Base-by-base conservation (phyloP, 768 basidiomycete species). In the Phanerodontia chrysosporium region DNA sequence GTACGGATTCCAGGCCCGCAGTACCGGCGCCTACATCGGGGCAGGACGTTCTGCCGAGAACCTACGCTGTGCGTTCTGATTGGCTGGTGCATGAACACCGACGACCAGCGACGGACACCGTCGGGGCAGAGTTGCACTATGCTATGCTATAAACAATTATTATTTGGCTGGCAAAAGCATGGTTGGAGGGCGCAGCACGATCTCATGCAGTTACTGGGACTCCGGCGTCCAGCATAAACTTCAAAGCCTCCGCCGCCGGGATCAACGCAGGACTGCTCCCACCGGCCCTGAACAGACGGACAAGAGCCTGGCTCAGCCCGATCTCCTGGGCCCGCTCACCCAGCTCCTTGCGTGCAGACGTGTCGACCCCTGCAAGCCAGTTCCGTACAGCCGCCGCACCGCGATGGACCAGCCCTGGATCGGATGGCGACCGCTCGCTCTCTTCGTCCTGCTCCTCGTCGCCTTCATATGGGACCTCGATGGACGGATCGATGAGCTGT, bases 321-420 rank as follows among this genome's bases (percentile, higher is more conserved):
- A 78, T 73, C 45, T 78, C 77, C 54, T 78, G 76, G 8, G 80
- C 81, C 63, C 83, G 82, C 25, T 79, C 72, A 18, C 74, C 73
- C n/a, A 90, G 70, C 55, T 71, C 70, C 52, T 76, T 75, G 44
- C 75, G 72, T 22, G 71, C 67, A 6, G 68, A 67, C 27, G 69
- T 65, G 58, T 80, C 75, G 10, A 83, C 70, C 58, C 78, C 81
- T 16, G 75, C 61, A 78, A 76, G 71, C 44, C 95, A 70, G 67
- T 92, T 93, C 36, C 78, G 75, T 24, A 87, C 73, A 66, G 89
- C 89, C n/a, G 92, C 79, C 0, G 89, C 80, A 0, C 86, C 92
- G 27, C 95, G 84, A 69, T 93, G 87, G 12, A 89, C 78, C 42
- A 94, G 78, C 10, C 88, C 90, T 0, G 82, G 76, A 64, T 89